These are phyloP conservation scores for Larix sibirica DNA, from an alignment of 83 land plant genomes.

Conservation along the genomic window DNA sequence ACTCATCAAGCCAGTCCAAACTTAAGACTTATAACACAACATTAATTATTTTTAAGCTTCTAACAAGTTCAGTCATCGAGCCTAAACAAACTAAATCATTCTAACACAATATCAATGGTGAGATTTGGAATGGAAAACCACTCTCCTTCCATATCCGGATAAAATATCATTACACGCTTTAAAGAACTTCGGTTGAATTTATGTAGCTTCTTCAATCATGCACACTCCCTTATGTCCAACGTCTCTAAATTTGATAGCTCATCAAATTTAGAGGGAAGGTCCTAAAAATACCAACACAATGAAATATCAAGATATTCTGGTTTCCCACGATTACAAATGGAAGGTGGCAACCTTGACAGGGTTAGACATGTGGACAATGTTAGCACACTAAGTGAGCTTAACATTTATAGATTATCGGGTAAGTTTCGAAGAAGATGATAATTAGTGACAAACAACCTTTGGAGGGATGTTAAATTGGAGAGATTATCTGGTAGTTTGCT, in stretches of 20 bases:
- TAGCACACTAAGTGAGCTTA: conserved; percentile 32
- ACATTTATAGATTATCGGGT: conserved; percentile 40
- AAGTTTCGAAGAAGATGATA: conserved; percentile 40
- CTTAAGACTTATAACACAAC: too few species aligned
- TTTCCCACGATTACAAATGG: conserved; percentile 27
- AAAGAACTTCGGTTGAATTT: too few species aligned
- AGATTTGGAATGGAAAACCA: too few species aligned
- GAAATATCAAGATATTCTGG: conserved; percentile 55
- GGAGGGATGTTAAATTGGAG: conserved; percentile 28
- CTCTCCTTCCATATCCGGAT: too few species aligned
- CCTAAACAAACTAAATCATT: too few species aligned
- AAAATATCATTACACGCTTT: too few species aligned
- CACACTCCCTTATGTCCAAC: not conserved
- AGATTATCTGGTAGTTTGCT: conserved; percentile 11
- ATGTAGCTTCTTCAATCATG: too few species aligned
- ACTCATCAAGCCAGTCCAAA: too few species aligned
- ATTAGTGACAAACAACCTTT: conserved; percentile 43
- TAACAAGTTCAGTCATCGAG: too few species aligned
- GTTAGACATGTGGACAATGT: conserved; percentile 47
- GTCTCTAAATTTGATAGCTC: conserved; percentile 32
- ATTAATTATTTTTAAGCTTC: too few species aligned
- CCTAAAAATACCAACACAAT: conserved; percentile 29
- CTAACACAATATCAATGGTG: too few species aligned
- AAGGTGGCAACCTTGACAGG: conserved; percentile 38
- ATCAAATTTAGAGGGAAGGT: conserved; percentile 17